Evolutionary conservation across 2,329 filamentous ascomycete genomes (phyloP), one percentile per base, ranked within the genome.

Genomic region (Aspergillus sp.): DNA sequence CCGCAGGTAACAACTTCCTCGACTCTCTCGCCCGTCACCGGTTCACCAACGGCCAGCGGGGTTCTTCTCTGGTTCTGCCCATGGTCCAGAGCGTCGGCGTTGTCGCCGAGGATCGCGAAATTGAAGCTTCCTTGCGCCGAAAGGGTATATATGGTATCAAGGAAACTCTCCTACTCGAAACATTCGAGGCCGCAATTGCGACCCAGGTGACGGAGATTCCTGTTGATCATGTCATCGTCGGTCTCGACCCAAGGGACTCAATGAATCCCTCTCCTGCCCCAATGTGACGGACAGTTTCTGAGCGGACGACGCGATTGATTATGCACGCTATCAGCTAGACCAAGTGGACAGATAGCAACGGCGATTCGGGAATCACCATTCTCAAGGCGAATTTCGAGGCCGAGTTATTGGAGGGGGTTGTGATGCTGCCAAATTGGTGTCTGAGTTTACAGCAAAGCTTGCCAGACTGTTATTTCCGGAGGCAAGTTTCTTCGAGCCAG

Each of bases 401-500:
- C 17, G 15, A 46, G 17, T 46, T 2, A 1, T 11, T 3, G 9
- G 5, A 38, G 7, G 34, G 4, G 34, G 34, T 3, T 28, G 19
- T 19, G n/a, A n/a, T n/a, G n/a, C 8, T 38, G 34, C 11, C 34
- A 15, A 38, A 8, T 38, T 53, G 5, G 38, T 61, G 28, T 55
- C 34, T 0, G 23, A 28, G 8, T 15, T 59, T 25, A 30, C 54
- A 28, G 17, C 28, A 17, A 61, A 50, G 19, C 30, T 56, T 19
- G 17, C 48, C 1, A 25, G 50, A 4, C 57, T 60, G 28, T 28
- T 62, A n/a, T 17, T 58, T n/a, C 17, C 56, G 4, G 23, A 41
- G 3, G n/a, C n/a, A 13, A 47, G 52, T 2, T n/a, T 57, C 1
- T 52, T 59, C 2, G 60, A 54, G 2, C 23, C 41, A 4, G 52